Evolutionary conservation across 202 grass and related monocot genomes (phyloP), one percentile per base, ranked within the genome.

Genomic region (Setaria viridis): DNA sequence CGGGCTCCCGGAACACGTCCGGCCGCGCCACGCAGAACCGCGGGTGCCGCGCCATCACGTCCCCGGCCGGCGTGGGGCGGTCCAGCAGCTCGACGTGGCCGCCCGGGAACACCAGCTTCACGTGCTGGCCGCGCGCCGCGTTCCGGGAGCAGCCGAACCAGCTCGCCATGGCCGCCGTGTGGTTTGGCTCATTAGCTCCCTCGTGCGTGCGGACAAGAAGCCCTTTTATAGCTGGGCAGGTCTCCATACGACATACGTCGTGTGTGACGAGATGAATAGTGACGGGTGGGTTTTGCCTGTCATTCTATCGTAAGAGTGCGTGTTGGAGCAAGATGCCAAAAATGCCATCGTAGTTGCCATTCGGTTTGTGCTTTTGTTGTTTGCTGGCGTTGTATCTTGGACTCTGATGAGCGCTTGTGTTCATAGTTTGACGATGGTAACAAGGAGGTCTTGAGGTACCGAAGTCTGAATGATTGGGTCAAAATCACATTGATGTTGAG

Each of bases 91-190:
- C 92, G 15, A 92, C 82, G 45, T 87, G 87, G 70, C 90, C 87
- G 7, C 93, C 93, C 1, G 87, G 87, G 70, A 88, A 90, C 62
- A 94, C 88, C 79, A 94, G 86, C 89, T 90, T 90, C 63, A 92
- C 90, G 57, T 67, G 72, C 81, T 74, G 45, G 2, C 41, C 47
- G 8, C 45, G 67, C 76, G 69, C 55, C n/a, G 58, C 33, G 5
- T 30, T 85, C 53, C 60, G 21, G 58, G 85, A 55, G 82, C 87
- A 82, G 80, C 54, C 60, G 69, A 85, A 84, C n/a, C 91, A 93
- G 58, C 55, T 85, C 76, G 89, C 55, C 89, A 91, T 91, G 69
- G 62, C 62, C 58, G 33, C 20, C 63, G 57, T 11, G 32, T 33
- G 15, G 19, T 14, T 42, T 47, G 54, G 54, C 57, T 49, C 34